These are phyloP conservation scores for Aspergillus sp. DNA, from an alignment of 2,329 filamentous ascomycete genomes.

Conservation along the genomic window DNA sequence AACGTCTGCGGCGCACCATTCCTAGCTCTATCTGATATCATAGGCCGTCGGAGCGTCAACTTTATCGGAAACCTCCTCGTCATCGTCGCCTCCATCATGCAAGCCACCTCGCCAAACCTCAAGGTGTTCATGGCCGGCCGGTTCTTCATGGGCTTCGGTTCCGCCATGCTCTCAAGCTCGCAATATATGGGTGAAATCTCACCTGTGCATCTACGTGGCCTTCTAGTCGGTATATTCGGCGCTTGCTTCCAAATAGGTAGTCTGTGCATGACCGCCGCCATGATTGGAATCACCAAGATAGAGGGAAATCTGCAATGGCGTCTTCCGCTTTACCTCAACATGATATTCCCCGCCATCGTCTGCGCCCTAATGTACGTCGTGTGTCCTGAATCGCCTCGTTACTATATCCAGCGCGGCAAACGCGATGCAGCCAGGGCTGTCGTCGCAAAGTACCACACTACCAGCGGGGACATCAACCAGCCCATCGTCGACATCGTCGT, in stretches of 20 bases:
- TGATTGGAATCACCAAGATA: constrained; percentile 44
- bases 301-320: constrained; percentile 41
- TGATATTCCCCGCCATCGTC: constrained; percentile 49
- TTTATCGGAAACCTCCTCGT: constrained; percentile 49
- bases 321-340: constrained; percentile 47
- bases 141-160: constrained; percentile 41
- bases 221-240: constrained; percentile 50
- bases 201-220: constrained; percentile 38
- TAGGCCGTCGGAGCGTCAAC: constrained; percentile 53
- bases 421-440: constrained; percentile 25
- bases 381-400: constrained; percentile 40
- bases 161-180: constrained; percentile 38
- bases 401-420: constrained; percentile 35
- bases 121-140: constrained; percentile 40
- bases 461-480: constrained; percentile 39
- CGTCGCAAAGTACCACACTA: constrained; percentile 45
- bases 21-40: constrained; percentile 51
- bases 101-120: constrained; percentile 29
- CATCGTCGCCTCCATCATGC: constrained; percentile 45
- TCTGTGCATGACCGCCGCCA: constrained; percentile 43
- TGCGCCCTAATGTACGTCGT: constrained; percentile 45
- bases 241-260: constrained; percentile 50
- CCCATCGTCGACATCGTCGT: constrained; percentile 46
- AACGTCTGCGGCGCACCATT: constrained; percentile 52
- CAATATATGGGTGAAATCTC: constrained; percentile 43